Evolutionary conservation across 2,329 filamentous ascomycete species (phyloP).

Genomic region (Fusarium anthophilum): DNA sequence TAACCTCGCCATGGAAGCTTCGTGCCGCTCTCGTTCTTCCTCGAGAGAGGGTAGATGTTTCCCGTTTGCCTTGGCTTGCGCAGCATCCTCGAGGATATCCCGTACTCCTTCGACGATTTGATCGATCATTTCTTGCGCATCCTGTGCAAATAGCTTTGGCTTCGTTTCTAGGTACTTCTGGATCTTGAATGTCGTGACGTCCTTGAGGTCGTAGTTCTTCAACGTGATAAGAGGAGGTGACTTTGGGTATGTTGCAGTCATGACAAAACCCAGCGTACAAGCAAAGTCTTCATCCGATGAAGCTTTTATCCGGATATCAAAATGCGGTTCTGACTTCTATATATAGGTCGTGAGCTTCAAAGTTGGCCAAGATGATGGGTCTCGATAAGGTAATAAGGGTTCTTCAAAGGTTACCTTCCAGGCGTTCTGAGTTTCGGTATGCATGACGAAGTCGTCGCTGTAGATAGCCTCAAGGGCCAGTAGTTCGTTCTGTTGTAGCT

Average conservation of each 20-base stretch:
- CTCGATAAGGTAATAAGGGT: background rate
- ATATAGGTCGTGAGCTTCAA: slow-evolving; percentile 47
- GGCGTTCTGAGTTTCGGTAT: slow-evolving; percentile 74
- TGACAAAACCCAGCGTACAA: slow-evolving; percentile 77
- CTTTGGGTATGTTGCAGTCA: slow-evolving; percentile 93
- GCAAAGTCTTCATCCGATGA: slow-evolving; percentile 76
- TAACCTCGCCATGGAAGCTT: slow-evolving; percentile 72
- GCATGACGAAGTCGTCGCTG: slow-evolving; percentile 83
- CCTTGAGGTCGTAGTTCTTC: slow-evolving; percentile 72
- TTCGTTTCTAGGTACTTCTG: slow-evolving; percentile 69
- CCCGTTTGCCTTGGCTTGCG: slow-evolving; percentile 77
- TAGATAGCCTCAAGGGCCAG: slow-evolving; percentile 89
- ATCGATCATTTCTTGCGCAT: slow-evolving; percentile 69
- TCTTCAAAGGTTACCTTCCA: slow-evolving; percentile 76
- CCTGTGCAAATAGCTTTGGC: slow-evolving; percentile 61
- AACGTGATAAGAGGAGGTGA: slow-evolving; percentile 78
- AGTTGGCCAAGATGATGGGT: slow-evolving; percentile 4
- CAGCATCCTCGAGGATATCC: slow-evolving; percentile 86
- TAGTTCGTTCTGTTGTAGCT: slow-evolving; percentile 88
- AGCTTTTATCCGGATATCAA: slow-evolving; percentile 81
- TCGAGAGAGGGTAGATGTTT: slow-evolving; percentile 85
- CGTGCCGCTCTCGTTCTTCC: slow-evolving; percentile 86
- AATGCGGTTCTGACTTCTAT: slow-evolving; percentile 82
- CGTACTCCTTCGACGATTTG: slow-evolving; percentile 75
- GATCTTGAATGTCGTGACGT: slow-evolving; percentile 76